Evolutionary conservation across 2,329 filamentous ascomycete species (phyloP).

Genomic region (Fusarium oxysporum): DNA sequence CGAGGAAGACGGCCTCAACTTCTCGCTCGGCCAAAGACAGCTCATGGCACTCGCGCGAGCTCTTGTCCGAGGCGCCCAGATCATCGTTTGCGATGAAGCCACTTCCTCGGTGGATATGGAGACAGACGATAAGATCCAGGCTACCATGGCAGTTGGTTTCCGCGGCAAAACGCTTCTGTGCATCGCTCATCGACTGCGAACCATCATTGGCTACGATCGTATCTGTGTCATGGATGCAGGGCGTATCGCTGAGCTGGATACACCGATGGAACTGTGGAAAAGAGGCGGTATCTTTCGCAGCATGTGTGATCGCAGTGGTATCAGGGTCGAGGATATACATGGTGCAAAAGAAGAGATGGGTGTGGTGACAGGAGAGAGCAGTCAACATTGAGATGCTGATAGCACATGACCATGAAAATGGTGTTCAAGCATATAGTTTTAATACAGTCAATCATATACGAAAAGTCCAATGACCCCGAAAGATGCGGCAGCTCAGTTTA

Average conservation of each 20-base stretch:
- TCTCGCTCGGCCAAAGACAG: conserved; percentile 93
- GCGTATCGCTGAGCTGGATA: conserved; percentile 85
- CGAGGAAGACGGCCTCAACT: conserved; percentile 95
- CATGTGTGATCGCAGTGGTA: conserved; percentile 91
- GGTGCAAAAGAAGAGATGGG: conserved; percentile 55
- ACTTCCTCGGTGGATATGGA: conserved; percentile 95
- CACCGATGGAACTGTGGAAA: conserved; percentile 79
- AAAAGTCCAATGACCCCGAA: background rate
- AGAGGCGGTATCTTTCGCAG: conserved; percentile 82
- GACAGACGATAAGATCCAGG: conserved; percentile 95
- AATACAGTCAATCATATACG: background rate
- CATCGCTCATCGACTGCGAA: conserved; percentile 91
- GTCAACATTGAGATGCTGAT: conserved; percentile 4
- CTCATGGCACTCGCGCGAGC: conserved; percentile 94
- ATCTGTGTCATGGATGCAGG: conserved; percentile 98
- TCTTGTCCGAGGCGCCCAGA: conserved; percentile 85
- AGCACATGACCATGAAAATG: background rate
- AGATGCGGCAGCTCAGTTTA: background rate
- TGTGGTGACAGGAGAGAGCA: conserved; percentile 14
- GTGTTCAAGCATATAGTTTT: background rate
- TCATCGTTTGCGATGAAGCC: conserved; percentile 97
- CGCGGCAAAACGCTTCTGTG: conserved; percentile 88
- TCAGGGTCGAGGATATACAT: conserved; percentile 68
- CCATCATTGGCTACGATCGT: conserved; percentile 92
- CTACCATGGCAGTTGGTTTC: conserved; percentile 87